Base-by-base conservation (phyloP, 306 rosid species). In the Mimosa bimucronata region DNA sequence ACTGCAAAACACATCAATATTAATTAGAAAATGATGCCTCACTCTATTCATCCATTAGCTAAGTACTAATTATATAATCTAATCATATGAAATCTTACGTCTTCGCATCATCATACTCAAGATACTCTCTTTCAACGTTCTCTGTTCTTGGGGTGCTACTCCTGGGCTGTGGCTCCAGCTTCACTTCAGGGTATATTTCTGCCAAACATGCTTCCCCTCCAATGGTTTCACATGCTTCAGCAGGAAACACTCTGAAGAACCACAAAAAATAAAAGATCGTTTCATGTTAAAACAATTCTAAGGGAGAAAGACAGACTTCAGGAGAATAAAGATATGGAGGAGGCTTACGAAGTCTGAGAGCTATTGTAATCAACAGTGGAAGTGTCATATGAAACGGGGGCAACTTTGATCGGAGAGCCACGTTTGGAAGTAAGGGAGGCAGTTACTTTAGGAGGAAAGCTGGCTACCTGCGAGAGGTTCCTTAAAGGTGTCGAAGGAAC, bases 161-260 rank as follows among this genome's bases (percentile, higher is more conserved):
- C 26, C 60, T 68, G 38, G 81, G 34, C 71, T 81, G 77, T 38
- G 89, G 86, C 70, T 81, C 79, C 42, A 89, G 69, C 86, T 52
- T 91, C 42, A 28, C 93, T 85, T 89, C 93, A 18, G 93, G 93
- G 67, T 75, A 80, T 34, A 88, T 80, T 41, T 88, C 85, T 10
- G 88, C 93, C 79, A 62, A 75, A 69, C 97, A 91, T 3, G 97
- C 93, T 18, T 86, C 97, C 52, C 97, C 97, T 60, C 97, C 93
- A 12, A 91, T 38, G 0, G 92, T 91, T 66, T 91, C 97, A 13
- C 97, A 91, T 26, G 97, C 97, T 81, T 91, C 97, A 23, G 90
- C 97, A 6, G 90, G 93, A 83, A 86, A 86, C 79, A 86, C 89
- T 23, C 89, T 86, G 76, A 70, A 70, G 37, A 70, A 66, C 16